Evolutionary conservation across 2,329 filamentous ascomycete species (phyloP).

Genomic region (Blastomyces parvus): DNA sequence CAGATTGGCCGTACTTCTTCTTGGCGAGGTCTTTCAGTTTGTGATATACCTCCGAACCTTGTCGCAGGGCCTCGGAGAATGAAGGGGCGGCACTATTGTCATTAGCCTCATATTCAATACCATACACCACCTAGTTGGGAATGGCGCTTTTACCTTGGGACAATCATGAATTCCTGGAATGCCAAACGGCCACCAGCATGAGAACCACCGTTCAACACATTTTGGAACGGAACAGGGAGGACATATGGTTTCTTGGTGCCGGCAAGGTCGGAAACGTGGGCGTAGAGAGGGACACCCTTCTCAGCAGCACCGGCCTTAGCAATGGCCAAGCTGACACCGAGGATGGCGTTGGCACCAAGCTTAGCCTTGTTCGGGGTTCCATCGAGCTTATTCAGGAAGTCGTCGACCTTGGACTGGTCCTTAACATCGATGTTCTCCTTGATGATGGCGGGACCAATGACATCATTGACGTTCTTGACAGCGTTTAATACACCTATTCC

Average conservation of each 20-base stretch:
- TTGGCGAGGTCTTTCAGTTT: conserved; percentile 93
- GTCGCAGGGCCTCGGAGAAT: conserved; percentile 92
- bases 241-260: conserved; percentile 89
- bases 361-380: conserved; percentile 79
- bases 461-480: conserved; percentile 73
- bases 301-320: conserved; percentile 84
- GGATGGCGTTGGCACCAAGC: conserved; percentile 79
- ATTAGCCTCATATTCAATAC: conserved; percentile 13
- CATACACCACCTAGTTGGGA: conserved; percentile 8
- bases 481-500: conserved; percentile 60
- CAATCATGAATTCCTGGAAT: conserved; percentile 96
- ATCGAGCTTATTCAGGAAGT: conserved; percentile 77
- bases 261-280: conserved; percentile 76
- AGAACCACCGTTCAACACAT: conserved; percentile 86
- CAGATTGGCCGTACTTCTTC: conserved; percentile 99
- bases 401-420: conserved; percentile 74
- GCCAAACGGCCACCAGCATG: conserved; percentile 94
- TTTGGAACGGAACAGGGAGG: conserved; percentile 85
- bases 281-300: conserved; percentile 80
- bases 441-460: conserved; percentile 72
- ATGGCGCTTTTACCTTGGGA: conserved; percentile 54
- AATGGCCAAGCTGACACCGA: conserved; percentile 73
- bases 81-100: conserved; percentile 60
- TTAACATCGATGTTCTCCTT: conserved; percentile 75
- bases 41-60: conserved; percentile 97